A percentile compares a stretch with the other conserved stretches of the same genome.
Evolutionary conservation across 495 filamentous ascomycete species (phyloP).

Genomic region (Aspergillus biplanus): DNA sequence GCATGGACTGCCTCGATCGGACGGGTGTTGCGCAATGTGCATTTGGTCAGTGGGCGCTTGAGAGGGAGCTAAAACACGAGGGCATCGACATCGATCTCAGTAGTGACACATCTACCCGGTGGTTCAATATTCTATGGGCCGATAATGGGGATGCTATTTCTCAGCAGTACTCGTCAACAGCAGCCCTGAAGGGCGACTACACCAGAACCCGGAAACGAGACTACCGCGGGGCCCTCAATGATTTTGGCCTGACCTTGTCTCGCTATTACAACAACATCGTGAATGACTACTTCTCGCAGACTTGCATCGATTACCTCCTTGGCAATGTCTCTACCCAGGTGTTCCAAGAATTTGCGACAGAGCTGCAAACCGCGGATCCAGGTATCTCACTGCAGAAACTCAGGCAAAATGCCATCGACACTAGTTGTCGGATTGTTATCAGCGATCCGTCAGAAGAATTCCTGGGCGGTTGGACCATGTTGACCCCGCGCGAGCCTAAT

Average conservation of each 20-base stretch:
- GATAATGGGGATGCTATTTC: slow-evolving; percentile 78
- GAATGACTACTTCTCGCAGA: slow-evolving; percentile 94
- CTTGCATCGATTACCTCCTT: slow-evolving; percentile 90
- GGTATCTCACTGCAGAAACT: slow-evolving; percentile 81
- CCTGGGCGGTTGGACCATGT: slow-evolving; percentile 80
- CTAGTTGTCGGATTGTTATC: slow-evolving; percentile 79
- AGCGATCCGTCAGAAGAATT: slow-evolving; percentile 82
- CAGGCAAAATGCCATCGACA: slow-evolving; percentile 86
- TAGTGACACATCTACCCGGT: slow-evolving; percentile 71
- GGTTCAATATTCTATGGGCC: slow-evolving; percentile 96
- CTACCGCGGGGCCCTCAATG: slow-evolving; percentile 89
- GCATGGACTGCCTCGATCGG: slow-evolving; percentile 96
- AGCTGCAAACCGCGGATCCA: slow-evolving; percentile 86
- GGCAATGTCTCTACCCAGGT: slow-evolving; percentile 81
- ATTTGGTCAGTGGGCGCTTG: slow-evolving; percentile 74
- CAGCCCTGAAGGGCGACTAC: slow-evolving; percentile 93
- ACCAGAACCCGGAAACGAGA: slow-evolving; percentile 89
- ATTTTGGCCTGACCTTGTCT: slow-evolving; percentile 84
- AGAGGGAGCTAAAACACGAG: slow-evolving; percentile 73
- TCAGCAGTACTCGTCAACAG: slow-evolving; percentile 79
- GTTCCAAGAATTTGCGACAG: slow-evolving; percentile 88
- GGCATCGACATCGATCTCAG: slow-evolving; percentile 71
- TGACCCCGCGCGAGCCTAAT: slow-evolving; percentile 68
- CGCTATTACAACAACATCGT: slow-evolving; percentile 76
- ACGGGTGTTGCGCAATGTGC: slow-evolving; percentile 94